Evolutionary conservation across 2,329 filamentous ascomycete genomes (phyloP), one percentile per base, ranked within the genome.

Genomic region (Amesomyces nigricolor): DNA sequence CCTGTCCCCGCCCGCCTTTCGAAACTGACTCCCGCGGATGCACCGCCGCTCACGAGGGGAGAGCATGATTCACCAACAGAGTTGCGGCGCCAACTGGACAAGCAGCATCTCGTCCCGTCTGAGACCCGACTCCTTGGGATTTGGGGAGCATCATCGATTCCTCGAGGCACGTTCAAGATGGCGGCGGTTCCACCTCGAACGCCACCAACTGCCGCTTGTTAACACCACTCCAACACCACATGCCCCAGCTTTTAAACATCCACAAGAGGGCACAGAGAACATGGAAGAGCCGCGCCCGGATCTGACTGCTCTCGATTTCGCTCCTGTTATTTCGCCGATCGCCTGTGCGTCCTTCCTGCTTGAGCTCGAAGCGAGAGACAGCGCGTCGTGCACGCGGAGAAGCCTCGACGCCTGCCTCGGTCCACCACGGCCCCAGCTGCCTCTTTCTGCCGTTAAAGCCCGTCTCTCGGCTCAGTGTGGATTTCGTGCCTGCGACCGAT

Each of bases 291-390:
- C 22, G 22, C 22, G 22, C 22, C 9, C 40, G 16, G 40, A 43
- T 17, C 13, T 43, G 40, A 35, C 32, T 13, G 32, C 32, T 35
- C 32, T 35, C 32, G 32, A n/a, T 38, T 50, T 50, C 14, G 13
- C 26, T 47, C 19, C 9, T 29, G 43, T 19, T 17, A 29, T 26
- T n/a, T 37, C 46, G 51, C 49, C 50, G 53, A 58, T 57, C 54
- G 44, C 47, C 47, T 59, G 54, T 59, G 48, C 37, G 53, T 58
- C 57, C 59, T 56, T 61, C 59, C 59, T 54, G 44, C 54, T 59
- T 44, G 57, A 59, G 57, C 37, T 17, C 32, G 40, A 35, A 47
- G 40, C 46, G 42, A 53, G 42, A 53, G 51, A 57, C 43, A 53
- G 10, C 43, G 51, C 45, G 51, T 38, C 26, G 54, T 49, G 44